A percentile compares a stretch with the other conserved stretches of the same genome.
Conservation (phyloP, 176 grass and related monocot species). For the Juncus inflexus region DNA sequence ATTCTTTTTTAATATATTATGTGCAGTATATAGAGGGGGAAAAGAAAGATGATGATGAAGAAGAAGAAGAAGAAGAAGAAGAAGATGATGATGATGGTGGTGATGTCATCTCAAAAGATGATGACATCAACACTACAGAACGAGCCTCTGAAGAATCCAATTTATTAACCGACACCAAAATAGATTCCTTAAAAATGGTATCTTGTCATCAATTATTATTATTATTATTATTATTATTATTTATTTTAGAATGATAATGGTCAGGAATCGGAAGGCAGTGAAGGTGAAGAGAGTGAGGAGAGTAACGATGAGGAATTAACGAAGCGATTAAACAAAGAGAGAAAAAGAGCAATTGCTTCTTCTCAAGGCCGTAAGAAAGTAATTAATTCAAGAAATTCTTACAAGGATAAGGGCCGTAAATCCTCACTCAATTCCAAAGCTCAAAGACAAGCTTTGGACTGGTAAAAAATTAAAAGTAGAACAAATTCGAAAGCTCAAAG, state of each 20-base stretch:
- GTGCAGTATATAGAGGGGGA: slow-evolving; percentile 71
- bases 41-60: slow-evolving; percentile 34
- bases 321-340: slow-evolving; percentile 59
- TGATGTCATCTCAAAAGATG: slow-evolving; percentile 33
- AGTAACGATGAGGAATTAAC: slow-evolving; percentile 31
- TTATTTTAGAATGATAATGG: slow-evolving; percentile 1
- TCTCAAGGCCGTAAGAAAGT: slow-evolving; percentile 42
- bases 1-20: slow-evolving; percentile 2
- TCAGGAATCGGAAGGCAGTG: slow-evolving; percentile 26
- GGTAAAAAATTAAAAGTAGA: slow-evolving; percentile 26
- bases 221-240: not conserved
- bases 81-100: too few species aligned
- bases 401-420: slow-evolving; percentile 84
- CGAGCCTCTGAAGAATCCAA: slow-evolving; percentile 9
- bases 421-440: slow-evolving; percentile 78
- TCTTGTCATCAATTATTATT: not conserved
- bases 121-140: slow-evolving; percentile 23
- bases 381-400: slow-evolving; percentile 56
- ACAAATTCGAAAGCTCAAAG: too few species aligned
- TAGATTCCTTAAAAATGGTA: slow-evolving; percentile 60
- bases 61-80: slow-evolving; percentile 34
- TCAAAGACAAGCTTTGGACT: slow-evolving; percentile 58
- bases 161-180: slow-evolving; percentile 31
- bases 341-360: slow-evolving; percentile 46
- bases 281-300: slow-evolving; percentile 26